These are phyloP conservation scores for Fragaria vesca DNA, from an alignment of 306 rosid species.

Conservation along the genomic window DNA sequence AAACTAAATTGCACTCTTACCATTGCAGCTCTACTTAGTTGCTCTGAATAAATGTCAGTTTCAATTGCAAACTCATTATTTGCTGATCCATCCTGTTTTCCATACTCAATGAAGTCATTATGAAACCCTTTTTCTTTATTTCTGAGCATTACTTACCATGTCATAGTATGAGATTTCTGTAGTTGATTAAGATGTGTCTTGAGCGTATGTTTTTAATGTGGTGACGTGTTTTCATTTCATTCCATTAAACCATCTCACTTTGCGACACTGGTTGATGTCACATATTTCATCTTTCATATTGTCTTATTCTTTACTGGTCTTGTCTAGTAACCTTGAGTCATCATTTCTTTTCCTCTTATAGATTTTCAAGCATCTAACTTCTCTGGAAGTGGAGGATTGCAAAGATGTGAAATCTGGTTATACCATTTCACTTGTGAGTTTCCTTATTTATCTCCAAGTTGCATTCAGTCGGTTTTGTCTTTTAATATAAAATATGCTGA, in stretches of 20 bases:
- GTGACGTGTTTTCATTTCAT: background rate
- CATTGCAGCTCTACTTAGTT: background rate
- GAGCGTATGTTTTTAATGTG: background rate
- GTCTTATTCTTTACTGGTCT: background rate
- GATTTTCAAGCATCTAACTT: conserved; percentile 80
- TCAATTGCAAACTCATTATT: background rate
- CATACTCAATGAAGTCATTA: background rate
- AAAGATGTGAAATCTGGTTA: conserved; percentile 91
- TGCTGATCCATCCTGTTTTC: background rate
- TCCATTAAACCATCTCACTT: background rate
- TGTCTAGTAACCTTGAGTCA: conserved; percentile 8
- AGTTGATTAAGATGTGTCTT: background rate
- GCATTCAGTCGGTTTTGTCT: background rate
- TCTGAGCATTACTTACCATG: background rate
- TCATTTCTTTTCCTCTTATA: conserved; percentile 25
- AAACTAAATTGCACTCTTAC: background rate
- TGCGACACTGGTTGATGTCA: background rate
- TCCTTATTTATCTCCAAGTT: background rate
- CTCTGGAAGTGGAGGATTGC: conserved; percentile 86
- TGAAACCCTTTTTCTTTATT: background rate
- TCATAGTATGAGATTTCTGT: background rate
- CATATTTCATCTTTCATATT: background rate
- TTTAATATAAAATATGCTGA: background rate
- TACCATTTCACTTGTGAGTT: conserved; percentile 76
- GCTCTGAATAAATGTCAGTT: background rate